Evolutionary conservation across 2,329 filamentous ascomycete genomes (phyloP), one percentile per base, ranked within the genome.

Genomic region (Ceratocystiopsis sp.): DNA sequence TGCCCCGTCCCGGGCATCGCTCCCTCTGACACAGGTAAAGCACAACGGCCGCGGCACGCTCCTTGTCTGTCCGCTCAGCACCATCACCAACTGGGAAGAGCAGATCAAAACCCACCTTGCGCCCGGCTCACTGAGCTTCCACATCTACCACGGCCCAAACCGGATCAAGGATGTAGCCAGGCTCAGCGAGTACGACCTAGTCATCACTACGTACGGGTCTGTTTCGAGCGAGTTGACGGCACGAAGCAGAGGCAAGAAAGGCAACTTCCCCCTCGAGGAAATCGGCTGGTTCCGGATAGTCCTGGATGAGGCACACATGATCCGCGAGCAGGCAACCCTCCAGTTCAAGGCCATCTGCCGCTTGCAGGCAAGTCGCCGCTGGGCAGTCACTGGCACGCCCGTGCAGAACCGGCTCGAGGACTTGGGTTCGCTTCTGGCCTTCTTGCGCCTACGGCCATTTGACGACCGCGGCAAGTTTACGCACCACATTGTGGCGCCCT

Each of bases 331-430:
- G 49, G 73, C 69, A 4, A 89, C 86, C 1, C 66, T 82, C 36
- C 81, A 89, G 51, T 93, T 86, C 43, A 85, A 87, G 57, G 84
- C 84, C 3, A 84, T 91, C 17, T 87, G 85, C 50, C 73, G 75
- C 17, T 66, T 96, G 3, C 71, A 82, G 47, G 84, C 86, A 2
- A 73, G 83, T 54, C 76, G 87, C 32, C 79, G 87, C 33, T 98
- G 91, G 91, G 89, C 87, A 3, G 84, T 96, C n/a, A 96, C 91
- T 0, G 91, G 89, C 43, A 96, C 91, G 0, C 91, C 87, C 0
- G 84, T 96, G 10, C 89, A 96, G 60, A 98, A 98, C 55, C 79
- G 84, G 4, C 69, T 96, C 3, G 86, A 93, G 50, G 91, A 98
- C 57, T 69, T 96, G 18, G 83, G 84, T 14, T 83, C 89, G 1